phyloP scores from a whole-genome alignment of 1,284 basidiomycete genomes.

The Sutorius eximius region DNA sequence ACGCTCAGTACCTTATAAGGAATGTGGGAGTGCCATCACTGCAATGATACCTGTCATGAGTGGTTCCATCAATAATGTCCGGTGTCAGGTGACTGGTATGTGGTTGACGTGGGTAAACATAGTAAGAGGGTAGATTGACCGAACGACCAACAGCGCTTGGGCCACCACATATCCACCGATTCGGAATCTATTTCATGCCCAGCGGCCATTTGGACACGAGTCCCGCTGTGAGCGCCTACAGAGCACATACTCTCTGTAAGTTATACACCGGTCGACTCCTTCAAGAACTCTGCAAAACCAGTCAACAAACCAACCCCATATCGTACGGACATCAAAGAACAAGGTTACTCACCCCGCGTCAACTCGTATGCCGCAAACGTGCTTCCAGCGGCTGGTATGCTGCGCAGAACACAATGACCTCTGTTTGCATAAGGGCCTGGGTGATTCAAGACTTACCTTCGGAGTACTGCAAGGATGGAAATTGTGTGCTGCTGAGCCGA shows the following conservation, averaged over 20 bases:
- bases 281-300: conserved; percentile 21
- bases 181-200: not conserved
- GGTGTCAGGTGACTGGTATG: not conserved
- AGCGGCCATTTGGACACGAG: not conserved
- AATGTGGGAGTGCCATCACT: not conserved
- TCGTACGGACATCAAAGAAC: not conserved
- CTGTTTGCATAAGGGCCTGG: not conserved
- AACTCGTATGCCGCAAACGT: conserved; percentile 94
- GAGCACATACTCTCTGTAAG: not conserved
- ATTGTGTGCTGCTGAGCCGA: not conserved
- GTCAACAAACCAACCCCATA: not conserved
- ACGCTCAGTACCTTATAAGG: too few relatives aligned
- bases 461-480: conserved; percentile 10
- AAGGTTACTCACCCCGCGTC: conserved; percentile 57
- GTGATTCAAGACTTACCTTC: conserved; percentile 15
- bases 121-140: too few relatives aligned
- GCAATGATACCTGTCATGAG: not conserved
- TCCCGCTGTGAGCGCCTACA: not conserved
- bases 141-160: not conserved
- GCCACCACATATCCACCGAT: not conserved
- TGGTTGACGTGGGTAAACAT: not conserved
- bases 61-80: not conserved
- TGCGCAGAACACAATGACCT: conserved; percentile 26
- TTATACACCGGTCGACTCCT: conserved; percentile 22
- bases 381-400: conserved; percentile 87